These are phyloP conservation scores for Thraustochytrium striatum DNA, from an alignment of 352 stramenopile genomes.

Conservation along the genomic window DNA sequence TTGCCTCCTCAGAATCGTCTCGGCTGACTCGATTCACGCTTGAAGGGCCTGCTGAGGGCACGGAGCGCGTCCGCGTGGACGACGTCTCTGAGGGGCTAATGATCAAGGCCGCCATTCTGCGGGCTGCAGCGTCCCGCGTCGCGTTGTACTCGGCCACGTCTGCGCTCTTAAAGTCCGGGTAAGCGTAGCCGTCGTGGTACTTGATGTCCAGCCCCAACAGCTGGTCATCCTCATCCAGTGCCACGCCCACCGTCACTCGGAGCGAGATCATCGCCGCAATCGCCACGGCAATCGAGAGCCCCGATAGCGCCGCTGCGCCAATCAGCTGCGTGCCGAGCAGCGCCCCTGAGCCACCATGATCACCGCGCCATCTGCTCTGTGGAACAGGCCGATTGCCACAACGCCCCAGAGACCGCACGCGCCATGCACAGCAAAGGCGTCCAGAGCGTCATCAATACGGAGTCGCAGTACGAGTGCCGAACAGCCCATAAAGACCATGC, in stretches of 20 bases:
- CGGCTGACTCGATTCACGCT: no score
- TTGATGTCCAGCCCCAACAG: slow-evolving; percentile 46
- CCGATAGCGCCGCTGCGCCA: neutral
- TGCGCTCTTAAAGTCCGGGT: slow-evolving; percentile 33
- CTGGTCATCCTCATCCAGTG: slow-evolving; percentile 46
- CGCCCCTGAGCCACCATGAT: neutral
- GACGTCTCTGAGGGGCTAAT: no score
- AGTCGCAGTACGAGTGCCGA: slow-evolving; percentile 50
- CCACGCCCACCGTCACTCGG: slow-evolving; percentile 27
- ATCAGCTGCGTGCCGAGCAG: slow-evolving; percentile 22
- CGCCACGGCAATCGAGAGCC: neutral
- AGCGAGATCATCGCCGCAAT: slow-evolving; percentile 19
- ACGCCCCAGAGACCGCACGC: slow-evolving; percentile 49
- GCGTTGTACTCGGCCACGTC: slow-evolving; percentile 46
- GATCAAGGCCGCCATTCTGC: no score
- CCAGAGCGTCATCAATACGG: slow-evolving; percentile 54
- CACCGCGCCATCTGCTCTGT: slow-evolving; percentile 46
- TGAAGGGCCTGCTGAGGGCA: no score
- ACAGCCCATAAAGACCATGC: slow-evolving; percentile 52
- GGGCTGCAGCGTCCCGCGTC: slow-evolving; percentile 29
- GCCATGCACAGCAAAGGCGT: slow-evolving; percentile 55
- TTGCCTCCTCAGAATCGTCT: no score
- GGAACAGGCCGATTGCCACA: slow-evolving; percentile 49
- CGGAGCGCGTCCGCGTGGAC: no score
- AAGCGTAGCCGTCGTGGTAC: slow-evolving; percentile 48